phyloP scores from a whole-genome alignment of 139 green algal species.

The Haematococcus lacustris region DNA sequence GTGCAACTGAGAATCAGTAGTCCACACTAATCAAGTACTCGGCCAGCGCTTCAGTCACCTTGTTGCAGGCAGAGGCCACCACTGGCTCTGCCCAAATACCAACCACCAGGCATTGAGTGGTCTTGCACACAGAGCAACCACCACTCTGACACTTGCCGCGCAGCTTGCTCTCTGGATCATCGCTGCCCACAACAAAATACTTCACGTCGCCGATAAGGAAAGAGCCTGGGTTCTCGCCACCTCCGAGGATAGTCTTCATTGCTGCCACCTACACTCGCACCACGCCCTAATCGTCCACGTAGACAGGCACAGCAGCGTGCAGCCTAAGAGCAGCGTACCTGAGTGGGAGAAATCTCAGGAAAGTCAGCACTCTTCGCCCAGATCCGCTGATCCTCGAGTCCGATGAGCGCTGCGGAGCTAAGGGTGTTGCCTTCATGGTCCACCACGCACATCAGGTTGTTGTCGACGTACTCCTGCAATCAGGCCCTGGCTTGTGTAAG shows the following conservation, averaged over 20 bases:
- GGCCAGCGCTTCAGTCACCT: neutral
- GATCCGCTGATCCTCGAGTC: conserved; percentile 1
- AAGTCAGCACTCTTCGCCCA: conserved; percentile 10
- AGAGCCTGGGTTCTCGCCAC: conserved; percentile 7
- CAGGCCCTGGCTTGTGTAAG: no score
- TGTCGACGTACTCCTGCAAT: conserved; percentile 16
- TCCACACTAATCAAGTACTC: conserved; percentile 8
- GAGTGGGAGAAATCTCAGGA: no score
- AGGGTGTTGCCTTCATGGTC: conserved; percentile 8
- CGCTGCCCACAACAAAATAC: conserved; percentile 8
- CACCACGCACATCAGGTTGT: conserved; percentile 18
- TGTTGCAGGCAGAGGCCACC: conserved; percentile 8
- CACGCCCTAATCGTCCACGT: no score
- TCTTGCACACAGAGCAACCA: conserved; percentile 10
- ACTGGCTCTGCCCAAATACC: conserved; percentile 16
- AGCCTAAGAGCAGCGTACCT: no score
- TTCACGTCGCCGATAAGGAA: conserved; percentile 12
- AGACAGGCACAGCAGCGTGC: no score
- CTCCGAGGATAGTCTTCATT: no score
- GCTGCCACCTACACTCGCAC: no score
- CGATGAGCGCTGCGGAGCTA: conserved; percentile 11
- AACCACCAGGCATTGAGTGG: neutral
- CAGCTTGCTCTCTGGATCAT: conserved; percentile 17
- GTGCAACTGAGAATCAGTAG: no score
- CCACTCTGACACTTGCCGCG: conserved; percentile 10